Base-by-base conservation (phyloP, 306 rosid genomes). In the Erythrophleum fordii region DNA sequence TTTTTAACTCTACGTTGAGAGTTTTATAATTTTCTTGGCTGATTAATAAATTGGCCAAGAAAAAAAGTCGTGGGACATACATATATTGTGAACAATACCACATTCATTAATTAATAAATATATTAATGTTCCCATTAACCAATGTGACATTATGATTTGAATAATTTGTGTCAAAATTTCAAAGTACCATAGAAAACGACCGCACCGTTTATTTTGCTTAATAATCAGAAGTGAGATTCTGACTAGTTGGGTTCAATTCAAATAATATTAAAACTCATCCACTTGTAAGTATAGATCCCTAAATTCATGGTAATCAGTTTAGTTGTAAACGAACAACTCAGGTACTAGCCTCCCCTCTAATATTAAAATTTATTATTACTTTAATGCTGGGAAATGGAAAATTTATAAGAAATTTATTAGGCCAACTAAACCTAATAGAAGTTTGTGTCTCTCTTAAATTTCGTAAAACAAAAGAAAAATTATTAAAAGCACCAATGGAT, bases 211-310 rank as follows among this genome's bases (percentile, higher is more conserved):
- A 3, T 31, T 7, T 34, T 18, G 20, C 68, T 14, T 29, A 11
- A 60, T 25, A 61, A 29, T 61, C 20, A 61, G 41, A 64, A 35
- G 70, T 34, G 35, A 60, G 41, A 64, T 64, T 17, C 46, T 34
- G 69, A 64, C 69, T 18, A 34, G 69, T 26, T 34, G 8, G 69
- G 69, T 34, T 64, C 69, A 17, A 64, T 64, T 31, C 23, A 62
- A 34, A 62, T 62, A 14, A 62, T 17, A 62, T 62, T 62, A 34
- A 60, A 13, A 18, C 58, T 51, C 13, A 4, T 53, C 60, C 26
- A 53, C 60, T 20, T 18, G 60, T 10, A 53, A n/a, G 5, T 20
- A n/a, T 53, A 20, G 0, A n/a, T 20, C 12, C 26, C 28, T 20
- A n/a, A 53, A 2, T 8, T 3, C 60, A 53, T 53, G 1, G 1